Conservation (phyloP, 2,329 filamentous ascomycete genomes). For the Cercospora nicotianae region DNA sequence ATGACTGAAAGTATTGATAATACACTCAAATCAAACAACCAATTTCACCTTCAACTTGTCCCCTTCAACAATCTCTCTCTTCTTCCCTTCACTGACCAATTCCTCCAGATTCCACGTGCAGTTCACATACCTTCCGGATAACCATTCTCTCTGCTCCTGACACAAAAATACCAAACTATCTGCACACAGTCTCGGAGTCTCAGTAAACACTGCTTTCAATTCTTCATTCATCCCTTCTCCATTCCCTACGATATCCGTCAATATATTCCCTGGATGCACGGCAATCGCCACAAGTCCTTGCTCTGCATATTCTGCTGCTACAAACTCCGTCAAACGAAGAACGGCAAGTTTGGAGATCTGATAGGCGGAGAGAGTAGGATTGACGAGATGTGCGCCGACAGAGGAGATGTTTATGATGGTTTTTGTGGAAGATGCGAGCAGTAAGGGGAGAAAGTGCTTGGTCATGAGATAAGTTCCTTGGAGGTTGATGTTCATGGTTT, state of each 20-base stretch:
- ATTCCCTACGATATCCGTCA: not conserved
- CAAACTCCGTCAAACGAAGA: not conserved
- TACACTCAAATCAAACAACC: not conserved
- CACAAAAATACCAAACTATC: slow-evolving; percentile 38
- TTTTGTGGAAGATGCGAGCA: not conserved
- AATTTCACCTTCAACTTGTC: not conserved
- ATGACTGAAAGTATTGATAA: slow-evolving; percentile 25
- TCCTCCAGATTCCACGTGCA: slow-evolving; percentile 45
- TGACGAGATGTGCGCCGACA: not conserved
- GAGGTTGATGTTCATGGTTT: not conserved
- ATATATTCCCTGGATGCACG: not conserved
- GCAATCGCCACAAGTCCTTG: not conserved
- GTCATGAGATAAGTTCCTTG: not conserved
- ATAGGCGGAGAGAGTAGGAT: not conserved
- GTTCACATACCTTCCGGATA: slow-evolving; percentile 42
- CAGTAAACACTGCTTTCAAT: slow-evolving; percentile 27
- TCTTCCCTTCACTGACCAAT: not conserved
- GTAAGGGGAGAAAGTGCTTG: not conserved
- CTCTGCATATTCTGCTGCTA: not conserved
- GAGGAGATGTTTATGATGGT: not conserved
- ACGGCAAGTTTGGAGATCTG: not conserved
- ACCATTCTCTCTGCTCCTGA: slow-evolving; percentile 41
- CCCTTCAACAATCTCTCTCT: not conserved
- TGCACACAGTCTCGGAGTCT: slow-evolving; percentile 38
- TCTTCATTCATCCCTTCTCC: slow-evolving; percentile 13